Base-by-base conservation (phyloP, 164 flowering plant genomes). In the Stephania cephalantha region DNA sequence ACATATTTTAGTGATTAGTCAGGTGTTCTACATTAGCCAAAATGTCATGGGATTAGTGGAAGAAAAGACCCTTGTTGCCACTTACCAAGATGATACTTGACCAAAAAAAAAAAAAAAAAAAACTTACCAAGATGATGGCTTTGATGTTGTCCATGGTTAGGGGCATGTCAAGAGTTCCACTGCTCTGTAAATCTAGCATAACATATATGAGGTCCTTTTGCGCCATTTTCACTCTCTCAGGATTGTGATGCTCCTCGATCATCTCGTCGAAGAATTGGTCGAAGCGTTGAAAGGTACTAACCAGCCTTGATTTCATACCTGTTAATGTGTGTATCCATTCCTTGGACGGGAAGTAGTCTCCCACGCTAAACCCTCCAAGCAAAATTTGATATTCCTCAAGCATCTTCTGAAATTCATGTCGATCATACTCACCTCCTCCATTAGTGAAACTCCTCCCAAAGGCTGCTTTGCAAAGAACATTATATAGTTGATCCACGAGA, bases 271-370 rank as follows among this genome's bases (percentile, higher is more conserved):
- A 85, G 31, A 90, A 75, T 31, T 31, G 20, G 74, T 91, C 91
- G 22, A 91, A 81, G 3, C 80, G 77, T 6, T 44, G 53, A 61
- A 77, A 83, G 0, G 84, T 82, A 18, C 76, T 52, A 42, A 71
- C 73, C 7, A 88, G 87, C 69, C 84, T 81, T 5, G 81, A 42
- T 69, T 81, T 80, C 70, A 77, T 69, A 7, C 95, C 92, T 4
- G 85, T 86, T 46, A 88, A n/a, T 2, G n/a, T 76, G 52, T 82
- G 71, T 1, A 89, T 45, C 72, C 85, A 87, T 48, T 82, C 89
- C 83, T 83, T 66, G 12, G 85, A 85, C 12, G 93, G 95, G 73
- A 91, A 87, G 80, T 83, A 88, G 70, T 91, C 93, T 13, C 86
- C 90, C 12, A 87, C 5, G 48, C 81, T 79, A 58, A 87, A 82